Evolutionary conservation across 2,329 filamentous ascomycete species (phyloP), one percentile per base, ranked within the genome.

Genomic region (Corniculantispora saksenae): DNA sequence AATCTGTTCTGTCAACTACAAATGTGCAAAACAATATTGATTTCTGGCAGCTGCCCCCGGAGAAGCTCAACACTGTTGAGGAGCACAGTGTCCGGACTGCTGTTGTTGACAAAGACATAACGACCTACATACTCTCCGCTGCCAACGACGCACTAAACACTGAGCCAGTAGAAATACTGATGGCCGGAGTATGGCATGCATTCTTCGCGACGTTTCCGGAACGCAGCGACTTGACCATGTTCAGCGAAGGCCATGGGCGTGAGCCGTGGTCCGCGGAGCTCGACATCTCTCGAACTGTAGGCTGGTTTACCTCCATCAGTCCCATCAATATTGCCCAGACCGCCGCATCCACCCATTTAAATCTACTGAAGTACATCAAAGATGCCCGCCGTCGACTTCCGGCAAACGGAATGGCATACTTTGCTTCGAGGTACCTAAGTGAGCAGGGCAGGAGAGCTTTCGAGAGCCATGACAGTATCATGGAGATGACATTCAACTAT

Each of bases 401-500:
- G 2, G 70, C 68, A 19, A 79, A 79, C 61, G 77, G 76, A 1
- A 70, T 72, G 50, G 69, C 72, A 3, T 79, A 79, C 66, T 79
- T 80, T 64, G 72, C 76, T 4, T 69, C 72, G 6, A 69, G 72
- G 10, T 72, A 73, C 59, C 68, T 75, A 61, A 73, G 66, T 29
- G 56, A 67, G 23, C 70, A 72, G 2, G 73, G 72, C 6, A 67
- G 62, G 2, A 66, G 74, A 48, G 64, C 73, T 47, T 79, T 75
- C 65, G 67, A 68, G 6, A 66, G 74, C 1, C 73, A 55, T 35
- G 29, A 77, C 65, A 70, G 69, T 21, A 70, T 73, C 0, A 76
- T 80, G 66, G 82, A 84, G 67, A 68, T 83, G 1, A 69, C 80
- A 0, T 83, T 83, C 73, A 83, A 83, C 68, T 83, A 81, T 66